Conservation (phyloP, 2,329 filamentous ascomycete genomes). For the Trichocomaceae sp. region DNA sequence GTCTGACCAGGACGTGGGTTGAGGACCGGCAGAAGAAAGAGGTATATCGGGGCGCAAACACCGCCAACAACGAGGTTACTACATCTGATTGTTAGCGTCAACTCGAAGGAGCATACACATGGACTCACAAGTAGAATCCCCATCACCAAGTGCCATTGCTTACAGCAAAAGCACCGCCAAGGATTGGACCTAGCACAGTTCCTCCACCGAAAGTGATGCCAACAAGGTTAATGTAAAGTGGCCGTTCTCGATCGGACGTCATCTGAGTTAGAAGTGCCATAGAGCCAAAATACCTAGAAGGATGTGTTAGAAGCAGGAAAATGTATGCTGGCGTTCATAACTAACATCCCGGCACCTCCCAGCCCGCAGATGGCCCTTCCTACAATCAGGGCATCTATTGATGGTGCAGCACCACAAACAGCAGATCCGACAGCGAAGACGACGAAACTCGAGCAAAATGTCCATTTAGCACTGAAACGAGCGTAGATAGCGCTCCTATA, state of each 20-base stretch:
- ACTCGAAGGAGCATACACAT: too few relatives aligned
- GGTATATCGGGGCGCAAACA: not conserved
- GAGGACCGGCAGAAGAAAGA: slow-evolving; percentile 12
- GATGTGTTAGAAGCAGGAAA: slow-evolving; percentile 18
- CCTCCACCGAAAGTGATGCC: slow-evolving; percentile 32
- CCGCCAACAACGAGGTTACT: slow-evolving; percentile 15
- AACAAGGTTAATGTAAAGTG: slow-evolving; percentile 27
- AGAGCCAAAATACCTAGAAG: slow-evolving; percentile 27
- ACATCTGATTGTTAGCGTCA: slow-evolving; percentile 18
- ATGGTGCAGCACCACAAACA: slow-evolving; percentile 41
- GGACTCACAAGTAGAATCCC: slow-evolving; percentile 19
- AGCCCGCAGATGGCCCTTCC: slow-evolving; percentile 24
- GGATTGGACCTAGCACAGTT: slow-evolving; percentile 32
- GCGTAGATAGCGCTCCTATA: slow-evolving; percentile 12
- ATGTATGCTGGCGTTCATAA: slow-evolving; percentile 17
- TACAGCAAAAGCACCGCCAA: slow-evolving; percentile 32
- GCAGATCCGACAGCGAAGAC: slow-evolving; percentile 29
- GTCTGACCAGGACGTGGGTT: not conserved
- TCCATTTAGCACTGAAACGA: slow-evolving; percentile 1
- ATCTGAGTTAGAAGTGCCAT: slow-evolving; percentile 23
- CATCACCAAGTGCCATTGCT: slow-evolving; percentile 24
- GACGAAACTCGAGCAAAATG: slow-evolving; percentile 14
- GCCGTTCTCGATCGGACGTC: slow-evolving; percentile 19
- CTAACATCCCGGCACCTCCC: too few relatives aligned
- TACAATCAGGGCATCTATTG: slow-evolving; percentile 42